Conservation (phyloP, 176 grass and related monocot species). For the Carex myosuroides region DNA sequence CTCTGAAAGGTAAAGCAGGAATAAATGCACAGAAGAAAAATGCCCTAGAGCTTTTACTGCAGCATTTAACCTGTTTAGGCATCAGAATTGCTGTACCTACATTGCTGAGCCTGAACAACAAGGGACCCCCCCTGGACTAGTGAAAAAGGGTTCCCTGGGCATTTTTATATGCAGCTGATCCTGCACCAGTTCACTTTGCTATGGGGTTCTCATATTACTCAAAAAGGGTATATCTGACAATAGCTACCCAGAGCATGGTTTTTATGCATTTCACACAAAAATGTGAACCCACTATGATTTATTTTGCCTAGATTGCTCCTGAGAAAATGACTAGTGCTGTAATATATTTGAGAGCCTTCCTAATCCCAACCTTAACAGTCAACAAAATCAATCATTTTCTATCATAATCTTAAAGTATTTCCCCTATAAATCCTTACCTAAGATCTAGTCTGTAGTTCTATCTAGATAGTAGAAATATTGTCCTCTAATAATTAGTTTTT, state of each 20-base stretch:
- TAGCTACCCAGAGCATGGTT: not conserved
- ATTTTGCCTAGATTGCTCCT: not conserved
- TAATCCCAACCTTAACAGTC: not conserved
- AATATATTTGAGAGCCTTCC: not conserved
- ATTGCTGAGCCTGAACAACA: not conserved
- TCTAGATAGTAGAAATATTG: not conserved
- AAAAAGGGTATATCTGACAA: not conserved
- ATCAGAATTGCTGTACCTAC: not conserved
- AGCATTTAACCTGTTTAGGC: not conserved
- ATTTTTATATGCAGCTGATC: not conserved
- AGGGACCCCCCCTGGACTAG: not conserved
- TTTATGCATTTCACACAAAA: not conserved
- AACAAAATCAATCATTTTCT: not conserved
- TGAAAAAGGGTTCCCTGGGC: not conserved
- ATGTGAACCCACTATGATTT: not conserved
- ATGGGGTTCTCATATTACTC: not conserved
- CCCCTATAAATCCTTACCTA: not conserved
- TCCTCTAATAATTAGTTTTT: not conserved
- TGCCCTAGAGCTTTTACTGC: not conserved
- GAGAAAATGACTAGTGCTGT: conserved; percentile 3
- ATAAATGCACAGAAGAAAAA: not conserved
- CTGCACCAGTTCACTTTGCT: not conserved
- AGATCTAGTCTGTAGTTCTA: not conserved
- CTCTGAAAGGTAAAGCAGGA: not conserved
- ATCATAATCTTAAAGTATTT: not conserved